Evolutionary conservation across 2,329 filamentous ascomycete genomes (phyloP), one percentile per base, ranked within the genome.

Genomic region (Lachnum nothofagi): DNA sequence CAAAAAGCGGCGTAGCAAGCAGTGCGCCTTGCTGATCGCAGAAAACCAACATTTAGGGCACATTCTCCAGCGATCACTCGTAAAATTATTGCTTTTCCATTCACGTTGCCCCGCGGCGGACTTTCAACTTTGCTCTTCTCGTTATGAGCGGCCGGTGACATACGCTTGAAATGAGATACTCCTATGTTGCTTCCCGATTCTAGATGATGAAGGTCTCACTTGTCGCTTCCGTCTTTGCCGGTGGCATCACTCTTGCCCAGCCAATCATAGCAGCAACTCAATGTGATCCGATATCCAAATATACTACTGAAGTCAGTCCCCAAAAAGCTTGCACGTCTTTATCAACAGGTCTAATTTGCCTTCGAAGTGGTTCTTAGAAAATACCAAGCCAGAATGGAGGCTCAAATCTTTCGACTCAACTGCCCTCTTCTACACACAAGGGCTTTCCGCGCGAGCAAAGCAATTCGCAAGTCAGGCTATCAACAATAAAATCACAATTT

Each of bases 401-500:
- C 14, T n/a, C 9, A 46, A 14, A 17, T 42, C 42, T 10, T 23
- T 44, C 20, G 37, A 45, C 27, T 22, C 42, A 20, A 49, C 31
- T 14, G 47, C 42, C 12, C 35, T 49, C 3, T 49, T 49, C 35
- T 49, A 49, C 22, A 42, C 47, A 5, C 23, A 38, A 23, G 47
- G 47, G 14, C 42, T 49, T 12, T 49, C 47, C 5, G 19, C 23
- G 22, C 20, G 34, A 33, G 47, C 47, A 27, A 29, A 39, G 22
- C 22, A 29, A n/a, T 42, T 46, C 23, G 47, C 47, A 16, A 46
- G 31, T 31, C 42, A 31, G 20, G 37, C 16, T 14, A 17, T 2
- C 5, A 46, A 42, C 27, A 40, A 40, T 29, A 49, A 49, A 42
- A 34, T 49, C 5, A 49, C 47, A 6, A 49, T 49, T 4, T 49